Base-by-base conservation (phyloP, 805 yeast genomes). In the Candida vartiovaarae region DNA sequence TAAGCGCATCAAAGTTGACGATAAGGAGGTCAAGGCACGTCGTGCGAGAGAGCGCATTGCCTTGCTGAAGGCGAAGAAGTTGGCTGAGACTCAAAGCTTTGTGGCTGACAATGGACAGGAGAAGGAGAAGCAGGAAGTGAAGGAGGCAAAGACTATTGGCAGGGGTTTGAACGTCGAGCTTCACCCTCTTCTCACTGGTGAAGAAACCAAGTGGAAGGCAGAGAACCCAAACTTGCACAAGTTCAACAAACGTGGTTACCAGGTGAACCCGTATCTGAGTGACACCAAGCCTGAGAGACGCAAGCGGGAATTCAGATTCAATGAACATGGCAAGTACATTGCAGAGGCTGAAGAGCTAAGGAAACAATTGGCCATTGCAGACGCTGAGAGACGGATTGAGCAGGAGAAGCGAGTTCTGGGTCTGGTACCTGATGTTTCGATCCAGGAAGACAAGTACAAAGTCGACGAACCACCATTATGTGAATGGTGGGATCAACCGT, bases 401-500 rank as follows among this genome's bases (percentile, higher is more conserved):
- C 66, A 59, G 39, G 56, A 51, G 29, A 58, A 56, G 15, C 50
- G 55, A 25, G 61, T 67, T 44, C 90, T 80, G 6, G 62, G 62
- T 1, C 32, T 59, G 5, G 61, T 70, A 6, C 78, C 90, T 0
- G 79, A 83, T 49, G 59, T 65, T 15, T 53, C 56, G 1, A 45
- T 71, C 1, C 82, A 81, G 4, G 96, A 87, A 55, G 74, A 76
- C 20, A 58, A 65, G 7, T 84, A 72, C 54, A 61, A 65, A 41
- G 65, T 66, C 0, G 59, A 56, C 0, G 56, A 47, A 20, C 89
- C 90, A 1, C 95, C 95, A 0, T 48, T 45, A 3, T 62, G 80
- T 2, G 96, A 89, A 61, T 88, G 96, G 96, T 91, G 97, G 97
- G 96, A 91, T 63, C 59, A 63, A 42, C 77, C 77, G 3, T 75